phyloP scores from a whole-genome alignment of 2,329 filamentous ascomycete genomes.

The Diaporthe sp. region DNA sequence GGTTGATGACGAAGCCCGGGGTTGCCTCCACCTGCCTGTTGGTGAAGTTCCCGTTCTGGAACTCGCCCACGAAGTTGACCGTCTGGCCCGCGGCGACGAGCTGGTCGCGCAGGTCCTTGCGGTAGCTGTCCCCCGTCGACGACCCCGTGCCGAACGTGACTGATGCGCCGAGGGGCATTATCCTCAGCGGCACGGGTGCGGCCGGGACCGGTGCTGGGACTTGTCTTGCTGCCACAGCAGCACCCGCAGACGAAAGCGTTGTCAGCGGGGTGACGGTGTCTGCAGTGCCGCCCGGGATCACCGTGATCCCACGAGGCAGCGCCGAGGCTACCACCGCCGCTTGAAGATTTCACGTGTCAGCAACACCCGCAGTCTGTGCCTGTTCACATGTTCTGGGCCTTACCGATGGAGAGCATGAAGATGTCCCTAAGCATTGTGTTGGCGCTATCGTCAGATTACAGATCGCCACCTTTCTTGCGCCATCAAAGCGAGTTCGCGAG shows the following conservation, averaged over 20 bases:
- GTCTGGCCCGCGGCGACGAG: slow-evolving; percentile 41
- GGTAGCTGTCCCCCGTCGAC: slow-evolving; percentile 45
- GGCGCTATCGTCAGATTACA: not conserved
- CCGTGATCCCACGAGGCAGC: slow-evolving; percentile 30
- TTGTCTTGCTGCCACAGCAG: slow-evolving; percentile 10
- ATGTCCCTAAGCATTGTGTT: slow-evolving; percentile 24
- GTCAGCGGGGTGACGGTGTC: slow-evolving; percentile 28
- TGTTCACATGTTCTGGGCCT: not conserved
- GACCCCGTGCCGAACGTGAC: slow-evolving; percentile 46
- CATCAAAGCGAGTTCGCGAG: not conserved
- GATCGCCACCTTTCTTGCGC: not conserved
- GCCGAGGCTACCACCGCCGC: slow-evolving; percentile 14
- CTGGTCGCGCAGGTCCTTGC: slow-evolving; percentile 44
- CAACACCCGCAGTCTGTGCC: not conserved
- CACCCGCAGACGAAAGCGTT: not conserved
- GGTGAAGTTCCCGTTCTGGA: slow-evolving; percentile 44
- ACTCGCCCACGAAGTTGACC: slow-evolving; percentile 46
- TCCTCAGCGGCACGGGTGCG: slow-evolving; percentile 41
- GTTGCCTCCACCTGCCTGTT: slow-evolving; percentile 46
- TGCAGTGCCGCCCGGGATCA: slow-evolving; percentile 13
- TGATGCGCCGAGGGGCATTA: slow-evolving; percentile 46
- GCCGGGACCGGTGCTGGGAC: not conserved
- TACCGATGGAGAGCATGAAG: slow-evolving; percentile 21
- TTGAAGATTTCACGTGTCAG: not conserved
- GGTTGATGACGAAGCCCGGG: slow-evolving; percentile 44